Conservation (phyloP, 73 alveolate species). For the Blepharisma japonicum region DNA sequence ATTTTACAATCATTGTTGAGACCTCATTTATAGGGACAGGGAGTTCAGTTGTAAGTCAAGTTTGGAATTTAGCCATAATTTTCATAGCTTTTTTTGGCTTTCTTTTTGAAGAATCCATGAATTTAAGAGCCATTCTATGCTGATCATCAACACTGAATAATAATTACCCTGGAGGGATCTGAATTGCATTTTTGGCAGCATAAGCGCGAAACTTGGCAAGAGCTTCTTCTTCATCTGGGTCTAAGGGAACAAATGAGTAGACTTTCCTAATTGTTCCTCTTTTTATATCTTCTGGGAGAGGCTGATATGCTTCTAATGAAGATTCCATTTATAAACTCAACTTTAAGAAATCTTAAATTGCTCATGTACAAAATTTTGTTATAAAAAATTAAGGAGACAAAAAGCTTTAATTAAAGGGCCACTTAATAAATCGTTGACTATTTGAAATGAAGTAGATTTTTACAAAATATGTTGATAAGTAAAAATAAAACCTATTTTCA, state of each 20-base stretch:
- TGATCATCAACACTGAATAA: background rate
- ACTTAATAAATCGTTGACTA: no score
- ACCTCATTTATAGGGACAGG: slow-evolving; percentile 2
- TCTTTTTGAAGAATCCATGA: background rate
- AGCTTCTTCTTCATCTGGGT: background rate
- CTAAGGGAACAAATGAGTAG: background rate
- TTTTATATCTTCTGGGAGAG: background rate
- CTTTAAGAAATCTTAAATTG: no score
- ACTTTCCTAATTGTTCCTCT: background rate
- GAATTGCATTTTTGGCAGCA: background rate
- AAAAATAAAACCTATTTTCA: no score
- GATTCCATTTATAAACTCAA: background rate
- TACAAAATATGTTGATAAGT: no score
- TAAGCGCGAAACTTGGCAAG: background rate
- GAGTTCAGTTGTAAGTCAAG: background rate
- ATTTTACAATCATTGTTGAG: background rate
- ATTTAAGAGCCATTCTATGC: background rate
- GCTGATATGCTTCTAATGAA: background rate
- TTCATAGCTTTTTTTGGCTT: background rate
- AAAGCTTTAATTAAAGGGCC: no score
- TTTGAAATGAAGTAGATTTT: no score
- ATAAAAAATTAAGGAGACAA: no score
- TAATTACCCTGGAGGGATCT: background rate
- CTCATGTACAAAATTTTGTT: no score
- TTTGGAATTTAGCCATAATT: background rate